phyloP scores from a whole-genome alignment of 306 rosid species.

The Dalbergia oliveri region DNA sequence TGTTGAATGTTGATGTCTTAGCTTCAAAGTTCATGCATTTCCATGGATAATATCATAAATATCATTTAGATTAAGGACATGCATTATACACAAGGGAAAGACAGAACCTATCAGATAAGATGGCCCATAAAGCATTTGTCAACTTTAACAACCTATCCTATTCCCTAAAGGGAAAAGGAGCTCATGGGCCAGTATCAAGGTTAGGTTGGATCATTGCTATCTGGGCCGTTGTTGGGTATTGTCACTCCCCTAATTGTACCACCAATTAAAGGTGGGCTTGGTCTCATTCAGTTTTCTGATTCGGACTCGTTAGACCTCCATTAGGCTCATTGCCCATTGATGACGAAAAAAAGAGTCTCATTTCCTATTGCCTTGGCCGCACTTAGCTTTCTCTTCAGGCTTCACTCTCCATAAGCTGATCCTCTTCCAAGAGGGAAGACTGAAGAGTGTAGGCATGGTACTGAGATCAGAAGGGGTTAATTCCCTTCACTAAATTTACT shows the following conservation, averaged over 20 bases:
- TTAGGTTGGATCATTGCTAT: background rate
- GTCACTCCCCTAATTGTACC: background rate
- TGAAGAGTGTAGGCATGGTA: too few species aligned
- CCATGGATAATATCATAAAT: slow-evolving; percentile 6
- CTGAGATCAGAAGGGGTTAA: background rate
- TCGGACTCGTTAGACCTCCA: background rate
- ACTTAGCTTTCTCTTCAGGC: too few species aligned
- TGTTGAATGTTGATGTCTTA: slow-evolving; percentile 53
- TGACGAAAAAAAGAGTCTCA: background rate
- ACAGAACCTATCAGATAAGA: background rate
- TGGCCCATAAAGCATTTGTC: background rate
- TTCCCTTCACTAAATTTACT: background rate
- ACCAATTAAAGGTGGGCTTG: background rate
- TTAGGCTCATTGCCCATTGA: background rate
- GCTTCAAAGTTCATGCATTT: slow-evolving; percentile 58
- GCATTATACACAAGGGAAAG: background rate
- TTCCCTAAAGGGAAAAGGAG: background rate
- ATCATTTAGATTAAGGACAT: slow-evolving; percentile 18
- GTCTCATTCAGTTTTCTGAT: background rate
- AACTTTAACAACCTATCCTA: background rate
- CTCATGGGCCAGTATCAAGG: slow-evolving; percentile 18
- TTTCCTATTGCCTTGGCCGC: background rate
- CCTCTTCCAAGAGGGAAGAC: too few species aligned
- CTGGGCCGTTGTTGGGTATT: slow-evolving; percentile 24
- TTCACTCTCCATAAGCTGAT: too few species aligned